Base-by-base conservation (phyloP, 306 rosid species). In the Gillenia trifoliata region DNA sequence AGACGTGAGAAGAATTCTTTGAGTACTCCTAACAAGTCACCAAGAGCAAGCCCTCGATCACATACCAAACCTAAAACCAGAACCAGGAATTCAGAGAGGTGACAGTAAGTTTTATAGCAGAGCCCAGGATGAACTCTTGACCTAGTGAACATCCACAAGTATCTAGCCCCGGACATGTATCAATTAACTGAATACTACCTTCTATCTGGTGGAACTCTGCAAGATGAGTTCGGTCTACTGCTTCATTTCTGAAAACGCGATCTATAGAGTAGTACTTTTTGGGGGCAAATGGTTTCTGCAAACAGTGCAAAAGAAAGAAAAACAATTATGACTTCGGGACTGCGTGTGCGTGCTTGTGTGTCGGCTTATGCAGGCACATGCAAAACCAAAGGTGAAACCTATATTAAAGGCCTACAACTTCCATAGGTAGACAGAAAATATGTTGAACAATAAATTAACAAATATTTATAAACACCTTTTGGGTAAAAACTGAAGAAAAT, bases 131-230 rank as follows among this genome's bases (percentile, higher is more conserved):
- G n/a, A n/a, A n/a, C n/a, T n/a, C n/a, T n/a, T n/a, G n/a, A n/a
- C n/a, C n/a, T n/a, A n/a, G n/a, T n/a, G 52, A 47, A 15, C 52
- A 47, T 47, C 52, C 0, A 8, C 52, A 15, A 47, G n/a, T n/a
- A n/a, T n/a, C n/a, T n/a, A n/a, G n/a, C 2, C 20, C 20, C 15
- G 1, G 0, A 16, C 19, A 47, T 47, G 15, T 1, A 47, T 15
- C 15, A 36, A 57, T 11, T 72, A 84, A 78, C 55, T 64, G 41
- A 66, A 29, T 33, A 33, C 47, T 83, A 94, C 98, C 98, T 94
- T 94, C 98, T 33, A 94, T 94, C 83, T 94, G 98, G 85, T 92
- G 98, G 85, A 94, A 94, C 82, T 94, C 98, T 7, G 98, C 96
- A 76, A 94, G 98, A 85, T 94, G 98, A 31, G 98, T 94, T 54